Evolutionary conservation across 1,284 basidiomycete genomes (phyloP), one percentile per base, ranked within the genome.

Genomic region (Dichomitus squalens): DNA sequence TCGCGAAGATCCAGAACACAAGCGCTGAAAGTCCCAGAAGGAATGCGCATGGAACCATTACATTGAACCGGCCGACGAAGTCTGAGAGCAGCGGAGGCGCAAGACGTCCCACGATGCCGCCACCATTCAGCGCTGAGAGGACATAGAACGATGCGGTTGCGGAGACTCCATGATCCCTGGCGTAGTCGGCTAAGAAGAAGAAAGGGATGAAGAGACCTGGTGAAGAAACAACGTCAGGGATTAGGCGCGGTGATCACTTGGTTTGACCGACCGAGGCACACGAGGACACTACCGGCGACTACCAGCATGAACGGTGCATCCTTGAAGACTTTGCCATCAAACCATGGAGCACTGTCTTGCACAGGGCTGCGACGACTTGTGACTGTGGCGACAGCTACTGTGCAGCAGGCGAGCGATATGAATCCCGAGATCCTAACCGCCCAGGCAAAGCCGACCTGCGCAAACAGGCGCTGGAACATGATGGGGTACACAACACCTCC

Each of bases 71-170:
- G 7, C 86, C 86, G 52, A 87, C 65, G 56, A 72, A 70, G 70
- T 88, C 86, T 54, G 86, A 84, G n/a, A 86, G 64, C 59, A 80
- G 77, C 0, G 83, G 82, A 9, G 86, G 86, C 3, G 78, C 75
- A 36, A 87, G 71, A 14, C 86, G 84, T 12, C 86, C 86, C 36
- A 68, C 44, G 23, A 86, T 71, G 0, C 85, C 79, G 3, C 84
- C 84, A 0, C 78, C 83, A 61, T 87, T 88, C 74, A 88, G 76
- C 38, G 82, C 75, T 0, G 85, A 81, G 16, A 87, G 74, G 7
- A 84, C 73, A 58, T 78, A 77, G 41, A 59, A 60, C 7, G 58
- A 58, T 6, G 61, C 55, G 23, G 53, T 51, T 12, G 49, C 20
- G 18, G 53, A 46, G 38, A 60, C 47, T 7, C 36, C 33, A 27